These are phyloP conservation scores for Castanea sativa DNA, from an alignment of 306 rosid genomes.

Conservation along the genomic window DNA sequence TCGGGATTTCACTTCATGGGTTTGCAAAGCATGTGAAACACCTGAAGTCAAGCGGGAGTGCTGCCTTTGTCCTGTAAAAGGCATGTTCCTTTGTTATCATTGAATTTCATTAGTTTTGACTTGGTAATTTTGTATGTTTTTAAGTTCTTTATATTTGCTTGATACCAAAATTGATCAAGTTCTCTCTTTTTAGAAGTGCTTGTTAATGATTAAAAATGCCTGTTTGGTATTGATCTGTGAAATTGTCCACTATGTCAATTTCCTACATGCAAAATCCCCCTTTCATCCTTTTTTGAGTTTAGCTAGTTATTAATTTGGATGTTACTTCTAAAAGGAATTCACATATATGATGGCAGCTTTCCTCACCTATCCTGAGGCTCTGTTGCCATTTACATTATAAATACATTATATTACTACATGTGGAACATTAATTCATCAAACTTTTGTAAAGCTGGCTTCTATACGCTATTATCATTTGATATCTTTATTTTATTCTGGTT, in stretches of 20 bases:
- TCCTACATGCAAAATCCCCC: neutral
- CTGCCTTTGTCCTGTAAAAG: conserved; percentile 99
- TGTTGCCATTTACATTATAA: conserved; percentile 2
- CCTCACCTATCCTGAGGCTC: conserved; percentile 1
- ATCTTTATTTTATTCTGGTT: conserved; percentile 20
- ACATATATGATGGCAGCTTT: neutral
- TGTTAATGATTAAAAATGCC: neutral
- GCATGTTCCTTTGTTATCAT: conserved; percentile 35
- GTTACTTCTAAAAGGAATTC: neutral
- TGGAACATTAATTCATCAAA: conserved; percentile 14
- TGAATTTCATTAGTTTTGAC: conserved; percentile 5
- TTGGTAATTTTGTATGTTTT: conserved; percentile 10
- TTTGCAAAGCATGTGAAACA: conserved; percentile 95
- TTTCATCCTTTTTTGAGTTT: neutral
- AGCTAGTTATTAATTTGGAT: neutral
- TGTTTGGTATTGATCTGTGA: conserved; percentile 2
- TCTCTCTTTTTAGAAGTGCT: no score
- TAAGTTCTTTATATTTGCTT: neutral
- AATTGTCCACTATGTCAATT: neutral
- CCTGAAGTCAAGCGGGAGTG: conserved; percentile 89
- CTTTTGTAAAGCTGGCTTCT: conserved; percentile 13
- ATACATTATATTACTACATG: neutral
- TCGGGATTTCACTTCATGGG: conserved; percentile 92
- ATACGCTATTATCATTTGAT: conserved; percentile 2
- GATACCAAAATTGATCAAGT: conserved; percentile 4